Percentiles rank a stretch among this genome's conserved stretches.
These are phyloP conservation scores for Colletotrichum sojae DNA, from an alignment of 2,329 filamentous ascomycete genomes.

Conservation along the genomic window DNA sequence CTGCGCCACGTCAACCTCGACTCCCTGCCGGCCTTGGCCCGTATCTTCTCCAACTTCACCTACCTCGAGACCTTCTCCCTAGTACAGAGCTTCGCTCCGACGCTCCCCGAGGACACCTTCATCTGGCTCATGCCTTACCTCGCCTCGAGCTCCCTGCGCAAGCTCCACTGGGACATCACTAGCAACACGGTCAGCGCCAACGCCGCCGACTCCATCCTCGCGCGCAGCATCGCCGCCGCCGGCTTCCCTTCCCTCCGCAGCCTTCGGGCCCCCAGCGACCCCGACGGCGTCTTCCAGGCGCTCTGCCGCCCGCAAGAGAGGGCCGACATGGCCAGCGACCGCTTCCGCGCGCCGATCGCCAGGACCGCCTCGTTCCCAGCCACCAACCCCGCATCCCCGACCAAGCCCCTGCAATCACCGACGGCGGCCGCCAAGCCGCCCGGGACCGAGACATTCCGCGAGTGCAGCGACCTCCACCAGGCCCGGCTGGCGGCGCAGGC, in stretches of 20 bases:
- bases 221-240: constrained; percentile 71
- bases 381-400: constrained; percentile 45
- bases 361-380: constrained; percentile 36
- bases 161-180: constrained; percentile 77
- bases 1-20: constrained; percentile 70
- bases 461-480: constrained; percentile 61
- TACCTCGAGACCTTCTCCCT: constrained; percentile 66
- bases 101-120: constrained; percentile 68
- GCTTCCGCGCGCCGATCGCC: constrained; percentile 52
- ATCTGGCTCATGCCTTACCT: constrained; percentile 77
- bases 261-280: constrained; percentile 77
- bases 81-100: constrained; percentile 68
- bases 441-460: constrained; percentile 42
- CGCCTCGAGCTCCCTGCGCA: constrained; percentile 66
- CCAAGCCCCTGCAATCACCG: constrained; percentile 53
- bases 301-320: constrained; percentile 75
- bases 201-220: constrained; percentile 73
- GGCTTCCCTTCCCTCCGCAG: constrained; percentile 74
- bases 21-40: constrained; percentile 69
- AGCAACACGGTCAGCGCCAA: constrained; percentile 60
- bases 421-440: constrained; percentile 52
- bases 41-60: constrained; percentile 70
- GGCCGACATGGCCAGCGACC: constrained; percentile 66
- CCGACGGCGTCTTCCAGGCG: constrained; percentile 77
- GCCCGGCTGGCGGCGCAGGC: constrained; percentile 76